Conservation (phyloP, 371 early-diverging fungal species). For the Phascolomyces articulosus region DNA sequence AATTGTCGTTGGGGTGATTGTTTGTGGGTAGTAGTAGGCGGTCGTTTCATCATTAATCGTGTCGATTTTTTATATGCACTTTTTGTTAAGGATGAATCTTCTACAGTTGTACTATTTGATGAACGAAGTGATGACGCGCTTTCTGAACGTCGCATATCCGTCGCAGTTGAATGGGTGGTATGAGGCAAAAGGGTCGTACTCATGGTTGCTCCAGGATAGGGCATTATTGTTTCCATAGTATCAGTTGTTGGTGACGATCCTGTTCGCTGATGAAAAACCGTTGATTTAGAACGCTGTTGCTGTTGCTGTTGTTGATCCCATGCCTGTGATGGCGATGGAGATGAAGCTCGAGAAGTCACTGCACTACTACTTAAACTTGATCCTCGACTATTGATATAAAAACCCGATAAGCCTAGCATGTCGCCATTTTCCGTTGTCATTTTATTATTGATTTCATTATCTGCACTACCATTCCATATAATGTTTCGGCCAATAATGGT, state of each 20-base stretch:
- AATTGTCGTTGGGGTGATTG: background rate
- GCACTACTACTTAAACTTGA: slow-evolving; percentile 22
- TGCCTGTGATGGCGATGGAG: slow-evolving; percentile 19
- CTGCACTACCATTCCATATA: slow-evolving; percentile 21
- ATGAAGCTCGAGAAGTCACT: slow-evolving; percentile 26
- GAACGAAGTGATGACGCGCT: slow-evolving; percentile 32
- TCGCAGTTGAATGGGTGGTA: background rate
- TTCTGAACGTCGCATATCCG: slow-evolving; percentile 36
- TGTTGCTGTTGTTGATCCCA: background rate
- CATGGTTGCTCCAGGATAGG: background rate
- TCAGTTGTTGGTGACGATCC: slow-evolving; percentile 13
- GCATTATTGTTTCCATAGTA: background rate
- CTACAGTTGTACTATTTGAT: slow-evolving; percentile 30
- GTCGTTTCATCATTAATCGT: background rate
- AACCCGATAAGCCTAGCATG: background rate
- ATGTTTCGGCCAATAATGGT: slow-evolving; percentile 47
- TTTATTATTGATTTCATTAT: slow-evolving; percentile 6
- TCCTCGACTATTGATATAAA: slow-evolving; percentile 8
- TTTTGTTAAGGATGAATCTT: slow-evolving; percentile 44
- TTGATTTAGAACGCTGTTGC: slow-evolving; percentile 1
- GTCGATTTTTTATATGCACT: slow-evolving; percentile 34
- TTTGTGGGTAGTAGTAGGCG: background rate
- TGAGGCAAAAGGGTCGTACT: background rate
- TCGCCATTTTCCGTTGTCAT: slow-evolving; percentile 7
- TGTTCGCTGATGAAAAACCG: slow-evolving; percentile 13